Percentiles rank a stretch among this genome's conserved stretches.
Evolutionary conservation across 768 basidiomycete genomes (phyloP).

Genomic region (Butyriboletus loyo): DNA sequence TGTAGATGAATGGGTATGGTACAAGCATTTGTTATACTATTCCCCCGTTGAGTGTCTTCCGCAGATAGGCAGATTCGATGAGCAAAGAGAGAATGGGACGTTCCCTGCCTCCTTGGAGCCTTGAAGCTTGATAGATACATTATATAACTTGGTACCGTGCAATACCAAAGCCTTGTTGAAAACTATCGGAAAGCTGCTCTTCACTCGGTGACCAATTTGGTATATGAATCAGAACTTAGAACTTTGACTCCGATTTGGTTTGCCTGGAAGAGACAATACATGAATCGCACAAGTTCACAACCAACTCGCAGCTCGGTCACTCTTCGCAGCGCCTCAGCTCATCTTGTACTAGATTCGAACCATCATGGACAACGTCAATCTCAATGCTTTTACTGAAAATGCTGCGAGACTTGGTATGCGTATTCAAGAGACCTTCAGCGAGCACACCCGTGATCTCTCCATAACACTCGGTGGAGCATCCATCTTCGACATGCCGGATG

Average conservation of each 20-base stretch:
- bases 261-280: background rate
- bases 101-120: conserved; percentile 92
- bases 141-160: background rate
- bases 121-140: conserved; percentile 57
- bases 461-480: conserved; percentile 54
- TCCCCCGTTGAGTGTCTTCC: background rate
- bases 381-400: conserved; percentile 65
- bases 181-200: background rate
- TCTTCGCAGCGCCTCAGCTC: background rate
- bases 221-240: background rate
- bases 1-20: conserved; percentile 86
- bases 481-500: conserved; percentile 69
- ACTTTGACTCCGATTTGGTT: background rate
- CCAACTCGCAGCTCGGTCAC: background rate
- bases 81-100: conserved; percentile 88
- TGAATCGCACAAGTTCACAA: conserved; percentile 1
- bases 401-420: conserved; percentile 79
- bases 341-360: background rate
- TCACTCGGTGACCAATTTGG: background rate
- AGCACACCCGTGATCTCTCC: conserved; percentile 71
- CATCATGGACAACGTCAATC: conserved; percentile 34
- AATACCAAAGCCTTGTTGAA: conserved; percentile 13
- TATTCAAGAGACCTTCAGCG: conserved; percentile 78
- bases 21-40: background rate
- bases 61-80: conserved; percentile 87